Base-by-base conservation (phyloP, 768 basidiomycete species). In the Suillus clintonianus region DNA sequence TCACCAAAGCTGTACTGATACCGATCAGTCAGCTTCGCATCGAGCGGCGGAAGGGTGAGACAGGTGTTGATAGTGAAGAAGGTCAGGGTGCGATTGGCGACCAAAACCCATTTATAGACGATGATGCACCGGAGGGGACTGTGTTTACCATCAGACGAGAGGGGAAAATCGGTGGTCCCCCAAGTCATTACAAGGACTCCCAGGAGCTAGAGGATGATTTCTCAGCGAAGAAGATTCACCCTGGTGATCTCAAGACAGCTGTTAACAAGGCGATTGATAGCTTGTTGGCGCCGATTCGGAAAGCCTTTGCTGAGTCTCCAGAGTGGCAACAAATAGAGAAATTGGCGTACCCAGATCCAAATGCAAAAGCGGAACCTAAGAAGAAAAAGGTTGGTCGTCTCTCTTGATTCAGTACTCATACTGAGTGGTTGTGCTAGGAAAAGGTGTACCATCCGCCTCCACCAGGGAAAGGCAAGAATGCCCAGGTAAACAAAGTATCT, bases 361-460 rank as follows among this genome's bases (percentile, higher is more conserved):
- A 85, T 58, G 85, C 84, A 0, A 86, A 87, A 68, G 79, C 81
- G 10, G 83, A 83, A 66, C 82, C 84, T 67, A 88, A 87, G 65
- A 82, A 82, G 77, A 92, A 91, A 75, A 90, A 90, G 62, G 24
- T 17, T 57, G 8, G 10, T 37, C 13, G 24, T 55, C 2, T 60
- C 8, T 39, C 2, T 27, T 34, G 5, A 50, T 22, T 57, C 9
- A 55, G 13, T 45, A 3, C 41, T 11, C 10, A 32, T 6, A 24
- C 47, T 70, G 5, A 66, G 55, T 14, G 43, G 22, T 53, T 43
- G 8, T 13, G 67, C 0, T 63, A 92, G 91, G 88, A 87, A 61
- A 92, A 92, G 74, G 87, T 89, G 9, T 94, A 92, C 79, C 89
- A 90, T 70, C 92, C 92, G 4, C 92, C 91, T 9, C 92, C 91